Conservation (phyloP, 441 rosid genomes). For the Omphalea diandra region DNA sequence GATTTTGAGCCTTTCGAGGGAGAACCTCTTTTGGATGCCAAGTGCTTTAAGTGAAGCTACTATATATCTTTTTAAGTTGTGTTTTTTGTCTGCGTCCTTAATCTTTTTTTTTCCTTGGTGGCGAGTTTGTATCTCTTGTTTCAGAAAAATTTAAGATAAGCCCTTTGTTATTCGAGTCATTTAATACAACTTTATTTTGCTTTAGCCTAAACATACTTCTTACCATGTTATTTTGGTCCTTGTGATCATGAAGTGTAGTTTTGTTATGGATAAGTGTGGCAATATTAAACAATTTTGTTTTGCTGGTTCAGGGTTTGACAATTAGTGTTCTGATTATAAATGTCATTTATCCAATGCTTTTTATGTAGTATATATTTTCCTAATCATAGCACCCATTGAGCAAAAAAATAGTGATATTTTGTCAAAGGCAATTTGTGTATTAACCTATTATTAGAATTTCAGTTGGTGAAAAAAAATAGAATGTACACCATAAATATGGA, state of each 20-base stretch:
- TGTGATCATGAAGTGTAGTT: not conserved
- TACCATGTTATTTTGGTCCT: not conserved
- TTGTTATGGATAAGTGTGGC: not conserved
- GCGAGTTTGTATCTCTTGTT: constrained; percentile 5
- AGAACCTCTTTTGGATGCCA: constrained; percentile 77
- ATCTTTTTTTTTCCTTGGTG: not conserved
- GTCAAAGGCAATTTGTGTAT: too few species aligned
- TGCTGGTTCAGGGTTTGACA: too few species aligned
- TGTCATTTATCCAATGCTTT: too few species aligned
- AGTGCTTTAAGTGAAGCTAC: constrained; percentile 67
- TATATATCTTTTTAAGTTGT: not conserved
- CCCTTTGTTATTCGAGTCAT: not conserved
- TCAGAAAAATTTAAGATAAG: not conserved
- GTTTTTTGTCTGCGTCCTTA: not conserved
- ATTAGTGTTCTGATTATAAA: too few species aligned
- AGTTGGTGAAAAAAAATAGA: too few species aligned
- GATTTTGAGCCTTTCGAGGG: constrained; percentile 86
- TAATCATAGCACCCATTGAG: too few species aligned
- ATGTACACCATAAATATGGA: too few species aligned
- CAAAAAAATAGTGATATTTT: too few species aligned
- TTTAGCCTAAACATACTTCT: not conserved
- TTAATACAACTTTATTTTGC: not conserved
- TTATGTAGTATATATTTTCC: too few species aligned
- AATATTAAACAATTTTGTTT: not conserved
- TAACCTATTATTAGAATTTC: too few species aligned